phyloP scores from a whole-genome alignment of 768 basidiomycete genomes.

The Boletus tylopilopsis region DNA sequence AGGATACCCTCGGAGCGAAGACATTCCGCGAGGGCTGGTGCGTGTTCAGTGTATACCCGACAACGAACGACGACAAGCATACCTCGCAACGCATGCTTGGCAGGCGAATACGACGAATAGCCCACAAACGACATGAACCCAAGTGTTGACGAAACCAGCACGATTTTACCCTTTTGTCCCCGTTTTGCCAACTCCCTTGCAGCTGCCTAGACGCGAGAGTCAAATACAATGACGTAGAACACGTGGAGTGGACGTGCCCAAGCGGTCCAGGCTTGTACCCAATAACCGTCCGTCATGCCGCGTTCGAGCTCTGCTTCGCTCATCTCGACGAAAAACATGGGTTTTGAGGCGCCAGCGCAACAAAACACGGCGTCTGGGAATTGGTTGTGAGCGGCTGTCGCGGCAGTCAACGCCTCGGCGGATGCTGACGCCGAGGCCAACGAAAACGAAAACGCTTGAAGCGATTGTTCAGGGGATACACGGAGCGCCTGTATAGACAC shows the following conservation, averaged over 20 bases:
- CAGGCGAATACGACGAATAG: slow-evolving; percentile 76
- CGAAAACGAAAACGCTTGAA: slow-evolving; percentile 65
- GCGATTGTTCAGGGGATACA: slow-evolving; percentile 51
- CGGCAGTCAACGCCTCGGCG: slow-evolving; percentile 57
- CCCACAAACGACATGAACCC: slow-evolving; percentile 77
- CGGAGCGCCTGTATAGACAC: slow-evolving; percentile 43
- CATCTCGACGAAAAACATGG: slow-evolving; percentile 74
- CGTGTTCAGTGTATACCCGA: neutral
- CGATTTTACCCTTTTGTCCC: slow-evolving; percentile 61
- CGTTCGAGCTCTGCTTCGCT: slow-evolving; percentile 50
- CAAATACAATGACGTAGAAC: neutral
- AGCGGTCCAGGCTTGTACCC: slow-evolving; percentile 49
- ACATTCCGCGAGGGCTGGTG: slow-evolving; percentile 74
- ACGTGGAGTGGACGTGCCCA: slow-evolving; percentile 26
- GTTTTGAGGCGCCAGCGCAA: slow-evolving; percentile 72
- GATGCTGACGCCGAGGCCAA: slow-evolving; percentile 53
- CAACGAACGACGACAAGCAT: slow-evolving; percentile 8
- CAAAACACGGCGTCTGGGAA: slow-evolving; percentile 75
- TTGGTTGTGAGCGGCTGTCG: slow-evolving; percentile 49
- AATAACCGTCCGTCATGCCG: slow-evolving; percentile 34
- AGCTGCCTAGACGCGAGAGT: slow-evolving; percentile 46
- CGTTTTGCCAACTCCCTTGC: slow-evolving; percentile 59
- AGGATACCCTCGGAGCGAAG: slow-evolving; percentile 76
- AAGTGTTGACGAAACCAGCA: slow-evolving; percentile 72
- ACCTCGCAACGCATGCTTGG: slow-evolving; percentile 87